phyloP scores from a whole-genome alignment of 176 grass and related monocot species.

The Zea mays region Zm-B73-REFERENCE-NAM-5.0 NC_050100.1:160512001-160512500 shows the following conservation, averaged over 20 bases:
- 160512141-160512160: not conserved
- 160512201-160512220: not conserved
- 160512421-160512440: slow-evolving; percentile 31
- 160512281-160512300: not conserved
- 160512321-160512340: not conserved
- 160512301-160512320: not conserved
- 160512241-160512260: not conserved
- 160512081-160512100: not conserved
- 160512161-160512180: slow-evolving; percentile 1
- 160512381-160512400: not conserved
- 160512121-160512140: not conserved
- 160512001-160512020: slow-evolving; percentile 6
- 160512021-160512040: not conserved
- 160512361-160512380: not conserved
- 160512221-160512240: not conserved
- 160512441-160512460: slow-evolving; percentile 89
- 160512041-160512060: slow-evolving; percentile 8
- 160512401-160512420: slow-evolving; percentile 4
- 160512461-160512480: slow-evolving; percentile 98
- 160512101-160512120: not conserved
- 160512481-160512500: slow-evolving; percentile 62
- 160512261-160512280: slow-evolving; percentile 4
- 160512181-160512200: slow-evolving; percentile 6
- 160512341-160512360: not conserved
- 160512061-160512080: slow-evolving; percentile 21